Evolutionary conservation across 2,329 filamentous ascomycete species (phyloP).

Genomic region (Arthroderma uncinatum): DNA sequence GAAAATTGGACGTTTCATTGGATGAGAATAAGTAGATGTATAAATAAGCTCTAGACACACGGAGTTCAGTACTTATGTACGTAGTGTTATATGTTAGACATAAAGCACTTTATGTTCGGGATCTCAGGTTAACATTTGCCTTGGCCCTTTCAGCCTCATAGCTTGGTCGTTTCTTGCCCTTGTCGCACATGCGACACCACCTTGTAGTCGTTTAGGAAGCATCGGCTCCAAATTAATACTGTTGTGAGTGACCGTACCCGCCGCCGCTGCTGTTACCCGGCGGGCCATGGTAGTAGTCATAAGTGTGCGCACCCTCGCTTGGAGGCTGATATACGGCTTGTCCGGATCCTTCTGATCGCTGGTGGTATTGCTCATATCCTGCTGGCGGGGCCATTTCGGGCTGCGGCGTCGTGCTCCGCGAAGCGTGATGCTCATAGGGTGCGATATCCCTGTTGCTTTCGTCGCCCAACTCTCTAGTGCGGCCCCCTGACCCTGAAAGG

Average conservation of each 20-base stretch:
- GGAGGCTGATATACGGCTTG: slow-evolving; percentile 15
- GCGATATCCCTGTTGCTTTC: slow-evolving; percentile 3
- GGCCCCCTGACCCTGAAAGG: slow-evolving; percentile 14
- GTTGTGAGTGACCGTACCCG: not conserved
- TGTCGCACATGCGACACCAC: no score
- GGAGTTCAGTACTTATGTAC: no score
- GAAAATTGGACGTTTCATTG: not conserved
- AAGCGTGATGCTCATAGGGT: not conserved
- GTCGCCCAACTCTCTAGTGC: not conserved
- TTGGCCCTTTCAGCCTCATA: not conserved
- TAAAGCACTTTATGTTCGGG: no score
- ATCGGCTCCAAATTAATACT: not conserved
- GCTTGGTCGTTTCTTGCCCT: not conserved
- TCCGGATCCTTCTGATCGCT: slow-evolving; percentile 5
- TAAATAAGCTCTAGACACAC: no score
- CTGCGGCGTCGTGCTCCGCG: not conserved
- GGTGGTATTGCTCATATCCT: slow-evolving; percentile 17
- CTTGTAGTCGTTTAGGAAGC: no score
- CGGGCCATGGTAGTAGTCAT: slow-evolving; percentile 15
- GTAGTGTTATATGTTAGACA: no score
- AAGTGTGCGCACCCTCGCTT: slow-evolving; percentile 16
- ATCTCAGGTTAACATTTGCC: no score
- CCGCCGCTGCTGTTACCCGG: not conserved
- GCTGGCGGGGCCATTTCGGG: slow-evolving; percentile 8
- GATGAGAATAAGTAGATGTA: no score